Evolutionary conservation across 2,329 filamentous ascomycete genomes (phyloP).

Genomic region (Nemania sp.): DNA sequence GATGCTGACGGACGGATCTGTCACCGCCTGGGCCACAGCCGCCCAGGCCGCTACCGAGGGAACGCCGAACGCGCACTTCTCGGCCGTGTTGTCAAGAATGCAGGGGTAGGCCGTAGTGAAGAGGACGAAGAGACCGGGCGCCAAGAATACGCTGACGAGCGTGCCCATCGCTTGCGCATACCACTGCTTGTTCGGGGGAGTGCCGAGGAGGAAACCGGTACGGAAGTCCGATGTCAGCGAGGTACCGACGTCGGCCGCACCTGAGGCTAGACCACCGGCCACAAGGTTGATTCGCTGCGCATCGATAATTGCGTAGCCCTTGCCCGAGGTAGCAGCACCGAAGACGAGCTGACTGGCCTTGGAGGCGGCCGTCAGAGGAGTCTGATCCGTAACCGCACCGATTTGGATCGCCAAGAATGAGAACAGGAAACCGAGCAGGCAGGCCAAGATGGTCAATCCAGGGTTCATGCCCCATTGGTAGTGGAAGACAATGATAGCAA

Average conservation of each 20-base stretch:
- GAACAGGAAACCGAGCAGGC: conserved; percentile 70
- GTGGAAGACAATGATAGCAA: conserved; percentile 63
- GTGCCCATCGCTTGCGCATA: conserved; percentile 73
- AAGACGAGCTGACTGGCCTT: conserved; percentile 78
- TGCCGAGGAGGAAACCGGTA: conserved; percentile 74
- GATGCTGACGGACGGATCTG: conserved; percentile 66
- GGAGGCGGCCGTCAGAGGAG: conserved; percentile 73
- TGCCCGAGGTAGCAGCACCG: conserved; percentile 70
- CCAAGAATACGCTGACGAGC: conserved; percentile 73
- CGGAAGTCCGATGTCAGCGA: conserved; percentile 73
- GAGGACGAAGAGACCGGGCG: conserved; percentile 74
- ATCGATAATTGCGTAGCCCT: conserved; percentile 60
- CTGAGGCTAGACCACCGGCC: conserved; percentile 68
- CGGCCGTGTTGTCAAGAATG: conserved; percentile 64
- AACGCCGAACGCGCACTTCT: conserved; percentile 69
- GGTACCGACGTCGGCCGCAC: conserved; percentile 66
- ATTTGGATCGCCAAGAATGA: conserved; percentile 72
- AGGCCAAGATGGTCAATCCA: conserved; percentile 67
- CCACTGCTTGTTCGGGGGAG: conserved; percentile 74
- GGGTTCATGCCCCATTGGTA: conserved; percentile 68
- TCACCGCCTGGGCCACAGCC: conserved; percentile 73
- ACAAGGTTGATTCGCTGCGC: conserved; percentile 75
- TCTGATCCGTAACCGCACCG: conserved; percentile 70
- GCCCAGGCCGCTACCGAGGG: conserved; percentile 75
- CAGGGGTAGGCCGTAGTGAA: conserved; percentile 77